Conservation (phyloP, 371 early-diverging fungal species). For the Haplosporangium sp. region DNA sequence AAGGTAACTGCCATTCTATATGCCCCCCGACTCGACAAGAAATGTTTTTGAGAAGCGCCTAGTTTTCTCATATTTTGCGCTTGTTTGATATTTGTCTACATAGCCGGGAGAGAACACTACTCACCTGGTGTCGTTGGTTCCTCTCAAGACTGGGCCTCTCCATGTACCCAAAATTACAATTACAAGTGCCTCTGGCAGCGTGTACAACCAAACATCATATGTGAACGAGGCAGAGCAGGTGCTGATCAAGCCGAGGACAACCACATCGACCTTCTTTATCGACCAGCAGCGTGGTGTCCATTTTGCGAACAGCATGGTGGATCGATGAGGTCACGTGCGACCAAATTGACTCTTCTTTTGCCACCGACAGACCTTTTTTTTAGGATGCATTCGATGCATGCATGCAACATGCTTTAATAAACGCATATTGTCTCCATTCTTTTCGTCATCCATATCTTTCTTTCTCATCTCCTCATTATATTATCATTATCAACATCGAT, state of each 20-base stretch:
- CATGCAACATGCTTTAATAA: too few relatives aligned
- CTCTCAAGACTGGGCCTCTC: constrained; percentile 74
- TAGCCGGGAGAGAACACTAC: constrained; percentile 66
- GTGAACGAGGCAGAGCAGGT: constrained; percentile 74
- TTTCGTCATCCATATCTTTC: too few relatives aligned
- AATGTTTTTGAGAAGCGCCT: background rate
- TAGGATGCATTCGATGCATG: too few relatives aligned
- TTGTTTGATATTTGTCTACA: background rate
- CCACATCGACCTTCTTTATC: constrained; percentile 74
- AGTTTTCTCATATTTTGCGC: constrained; percentile 1
- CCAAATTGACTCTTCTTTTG: too few relatives aligned
- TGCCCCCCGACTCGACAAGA: background rate
- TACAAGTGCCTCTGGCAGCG: constrained; percentile 60
- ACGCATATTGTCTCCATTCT: too few relatives aligned
- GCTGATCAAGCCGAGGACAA: constrained; percentile 71
- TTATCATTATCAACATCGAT: background rate
- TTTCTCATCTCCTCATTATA: background rate
- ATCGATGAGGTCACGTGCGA: constrained; percentile 5
- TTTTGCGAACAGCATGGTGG: constrained; percentile 28
- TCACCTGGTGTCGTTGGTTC: constrained; percentile 68
- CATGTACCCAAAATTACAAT: constrained; percentile 68
- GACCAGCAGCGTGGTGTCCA: constrained; percentile 70
- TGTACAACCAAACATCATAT: constrained; percentile 68
- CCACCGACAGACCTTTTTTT: too few relatives aligned
- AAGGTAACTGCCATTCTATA: constrained; percentile 57